Percentiles rank a stretch among this genome's conserved stretches.
These are phyloP conservation scores for Sarocladium kiliense DNA, from an alignment of 2,329 filamentous ascomycete species.

Conservation along the genomic window DNA sequence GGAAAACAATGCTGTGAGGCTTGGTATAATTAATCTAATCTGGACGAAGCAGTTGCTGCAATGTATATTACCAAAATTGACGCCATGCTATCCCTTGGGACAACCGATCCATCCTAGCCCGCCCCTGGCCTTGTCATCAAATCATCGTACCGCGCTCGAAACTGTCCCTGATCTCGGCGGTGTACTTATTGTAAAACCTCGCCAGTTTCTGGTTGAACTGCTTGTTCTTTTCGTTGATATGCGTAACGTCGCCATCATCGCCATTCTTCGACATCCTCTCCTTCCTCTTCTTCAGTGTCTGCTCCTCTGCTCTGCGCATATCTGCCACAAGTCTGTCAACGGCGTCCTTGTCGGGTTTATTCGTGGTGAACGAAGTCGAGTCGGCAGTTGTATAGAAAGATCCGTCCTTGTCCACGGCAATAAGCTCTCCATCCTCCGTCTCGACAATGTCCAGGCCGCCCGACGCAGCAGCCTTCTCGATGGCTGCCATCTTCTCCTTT, in stretches of 20 bases:
- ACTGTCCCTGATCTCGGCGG: slow-evolving; percentile 90
- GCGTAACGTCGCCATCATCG: slow-evolving; percentile 88
- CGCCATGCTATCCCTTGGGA: not conserved
- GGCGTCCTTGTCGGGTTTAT: slow-evolving; percentile 80
- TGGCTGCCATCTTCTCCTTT: slow-evolving; percentile 75
- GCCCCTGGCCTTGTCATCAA: slow-evolving; percentile 35
- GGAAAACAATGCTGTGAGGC: slow-evolving; percentile 76
- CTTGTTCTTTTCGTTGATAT: slow-evolving; percentile 99
- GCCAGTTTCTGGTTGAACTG: slow-evolving; percentile 98
- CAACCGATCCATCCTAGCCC: not conserved
- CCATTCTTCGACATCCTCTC: slow-evolving; percentile 73
- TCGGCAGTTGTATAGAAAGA: slow-evolving; percentile 88
- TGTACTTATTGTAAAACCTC: slow-evolving; percentile 98
- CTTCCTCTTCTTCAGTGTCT: slow-evolving; percentile 76
- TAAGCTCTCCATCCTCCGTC: slow-evolving; percentile 89
- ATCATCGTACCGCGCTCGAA: slow-evolving; percentile 98
- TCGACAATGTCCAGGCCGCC: slow-evolving; percentile 91
- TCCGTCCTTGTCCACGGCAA: slow-evolving; percentile 88
- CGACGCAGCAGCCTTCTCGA: slow-evolving; percentile 77
- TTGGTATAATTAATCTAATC: slow-evolving; percentile 8
- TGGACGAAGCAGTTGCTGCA: slow-evolving; percentile 18
- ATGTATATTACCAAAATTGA: slow-evolving; percentile 21
- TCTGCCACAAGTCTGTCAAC: slow-evolving; percentile 85
- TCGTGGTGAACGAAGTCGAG: slow-evolving; percentile 73
- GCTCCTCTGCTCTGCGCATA: slow-evolving; percentile 82